Evolutionary conservation across 768 basidiomycete genomes (phyloP).

Genomic region (Russula sp.): DNA sequence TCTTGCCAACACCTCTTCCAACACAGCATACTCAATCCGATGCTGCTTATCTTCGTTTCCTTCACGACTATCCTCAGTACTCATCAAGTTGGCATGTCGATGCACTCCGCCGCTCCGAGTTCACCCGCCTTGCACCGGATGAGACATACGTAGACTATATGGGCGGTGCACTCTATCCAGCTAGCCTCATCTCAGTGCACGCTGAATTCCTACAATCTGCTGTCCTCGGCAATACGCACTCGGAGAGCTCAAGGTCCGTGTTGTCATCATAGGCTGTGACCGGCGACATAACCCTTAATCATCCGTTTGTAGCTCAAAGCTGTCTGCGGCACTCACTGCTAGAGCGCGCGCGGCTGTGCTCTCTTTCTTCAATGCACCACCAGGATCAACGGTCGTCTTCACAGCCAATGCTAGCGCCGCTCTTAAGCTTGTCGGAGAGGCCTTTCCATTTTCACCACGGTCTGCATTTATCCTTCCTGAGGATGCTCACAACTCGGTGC

Average conservation of each 20-base stretch:
- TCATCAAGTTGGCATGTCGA: constrained; percentile 69
- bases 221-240: constrained; percentile 82
- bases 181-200: constrained; percentile 69
- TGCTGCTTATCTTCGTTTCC: constrained; percentile 27
- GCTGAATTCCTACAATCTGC: constrained; percentile 61
- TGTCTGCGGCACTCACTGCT: constrained; percentile 62
- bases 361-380: constrained; percentile 71
- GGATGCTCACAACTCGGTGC: constrained; percentile 83
- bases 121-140: constrained; percentile 42
- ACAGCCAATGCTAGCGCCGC: constrained; percentile 78
- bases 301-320: constrained; percentile 51
- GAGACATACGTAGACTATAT: constrained; percentile 87
- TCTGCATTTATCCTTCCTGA: constrained; percentile 63
- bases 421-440: constrained; percentile 77
- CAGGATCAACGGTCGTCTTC: constrained; percentile 78
- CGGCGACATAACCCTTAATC: background rate
- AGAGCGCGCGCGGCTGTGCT: constrained; percentile 73
- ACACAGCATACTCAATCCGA: constrained; percentile 15
- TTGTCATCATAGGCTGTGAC: background rate
- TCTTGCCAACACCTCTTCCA: constrained; percentile 6
- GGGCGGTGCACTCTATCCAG: constrained; percentile 79
- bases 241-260: constrained; percentile 69
- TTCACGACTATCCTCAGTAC: constrained; percentile 49
- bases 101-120: constrained; percentile 62
- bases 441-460: constrained; percentile 64